Conservation (phyloP, 495 filamentous ascomycete species). For the Penicillium verhagenii region DNA sequence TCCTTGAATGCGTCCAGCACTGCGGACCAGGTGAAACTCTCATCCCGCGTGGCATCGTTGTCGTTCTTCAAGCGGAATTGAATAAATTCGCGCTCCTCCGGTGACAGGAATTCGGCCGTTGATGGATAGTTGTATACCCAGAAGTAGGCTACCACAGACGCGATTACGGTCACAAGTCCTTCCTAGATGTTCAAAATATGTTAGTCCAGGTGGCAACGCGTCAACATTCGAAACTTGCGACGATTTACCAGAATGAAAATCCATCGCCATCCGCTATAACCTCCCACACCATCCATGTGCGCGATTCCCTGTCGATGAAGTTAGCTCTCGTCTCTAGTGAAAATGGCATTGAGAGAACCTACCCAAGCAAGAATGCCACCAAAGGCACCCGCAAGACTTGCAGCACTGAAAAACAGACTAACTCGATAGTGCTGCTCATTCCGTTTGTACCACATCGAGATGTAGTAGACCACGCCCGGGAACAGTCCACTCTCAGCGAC, state of each 20-base stretch:
- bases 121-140: conserved; percentile 74
- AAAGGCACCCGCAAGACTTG: conserved; percentile 75
- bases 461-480: conserved; percentile 75
- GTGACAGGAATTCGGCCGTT: conserved; percentile 64
- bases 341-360: conserved; percentile 2
- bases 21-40: conserved; percentile 64
- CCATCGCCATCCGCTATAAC: conserved; percentile 74
- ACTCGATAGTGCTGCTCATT: conserved; percentile 71
- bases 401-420: conserved; percentile 72
- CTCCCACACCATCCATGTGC: conserved; percentile 64
- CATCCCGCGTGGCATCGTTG: conserved; percentile 59
- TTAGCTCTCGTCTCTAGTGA: background rate
- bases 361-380: conserved; percentile 71
- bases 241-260: conserved; percentile 67
- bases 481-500: conserved; percentile 58
- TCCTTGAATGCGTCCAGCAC: conserved; percentile 65
- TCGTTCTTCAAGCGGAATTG: conserved; percentile 59
- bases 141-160: conserved; percentile 61
- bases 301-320: conserved; percentile 37
- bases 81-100: conserved; percentile 61
- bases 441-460: conserved; percentile 84
- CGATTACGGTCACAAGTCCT: conserved; percentile 64
- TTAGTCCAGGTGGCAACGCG: background rate
- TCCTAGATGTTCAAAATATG: conserved; percentile 40
- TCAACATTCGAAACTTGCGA: background rate